These are phyloP conservation scores for Tetrahymena borealis DNA, from an alignment of 73 alveolate genomes.

Conservation along the genomic window DNA sequence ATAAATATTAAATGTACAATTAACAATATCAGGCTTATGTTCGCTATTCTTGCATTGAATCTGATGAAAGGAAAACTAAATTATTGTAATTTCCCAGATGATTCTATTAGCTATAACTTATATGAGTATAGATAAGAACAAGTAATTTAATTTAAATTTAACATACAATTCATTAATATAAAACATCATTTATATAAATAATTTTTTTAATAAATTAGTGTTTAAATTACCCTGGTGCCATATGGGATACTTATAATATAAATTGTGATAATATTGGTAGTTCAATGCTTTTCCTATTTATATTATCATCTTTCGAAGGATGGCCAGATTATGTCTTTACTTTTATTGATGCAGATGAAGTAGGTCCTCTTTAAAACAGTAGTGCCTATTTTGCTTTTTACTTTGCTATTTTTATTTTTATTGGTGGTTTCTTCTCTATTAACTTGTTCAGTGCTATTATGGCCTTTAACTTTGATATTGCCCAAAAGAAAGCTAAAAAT, in stretches of 20 bases:
- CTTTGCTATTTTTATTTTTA: constrained; percentile 73
- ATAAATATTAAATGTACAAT: background rate
- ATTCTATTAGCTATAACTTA: background rate
- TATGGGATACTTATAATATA: constrained; percentile 15
- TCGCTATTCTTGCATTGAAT: constrained; percentile 32
- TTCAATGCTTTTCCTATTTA: constrained; percentile 22
- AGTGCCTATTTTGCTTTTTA: constrained; percentile 30
- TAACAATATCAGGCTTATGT: constrained; percentile 45
- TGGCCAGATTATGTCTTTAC: constrained; percentile 25
- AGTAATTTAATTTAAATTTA: background rate
- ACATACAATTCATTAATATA: background rate
- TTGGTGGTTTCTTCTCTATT: constrained; percentile 74
- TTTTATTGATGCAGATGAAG: constrained; percentile 29
- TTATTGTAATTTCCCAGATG: constrained; percentile 27
- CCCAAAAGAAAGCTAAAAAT: constrained; percentile 54
- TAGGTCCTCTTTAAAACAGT: constrained; percentile 23
- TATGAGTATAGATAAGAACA: background rate
- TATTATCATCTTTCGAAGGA: constrained; percentile 7
- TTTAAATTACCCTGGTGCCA: background rate
- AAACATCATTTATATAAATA: background rate
- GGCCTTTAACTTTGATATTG: constrained; percentile 78
- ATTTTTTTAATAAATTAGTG: background rate
- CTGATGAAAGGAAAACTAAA: constrained; percentile 22
- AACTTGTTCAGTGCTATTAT: constrained; percentile 90
- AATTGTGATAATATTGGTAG: constrained; percentile 31